Evolutionary conservation across 768 basidiomycete genomes (phyloP).

Genomic region (Antrodiella citrinella): DNA sequence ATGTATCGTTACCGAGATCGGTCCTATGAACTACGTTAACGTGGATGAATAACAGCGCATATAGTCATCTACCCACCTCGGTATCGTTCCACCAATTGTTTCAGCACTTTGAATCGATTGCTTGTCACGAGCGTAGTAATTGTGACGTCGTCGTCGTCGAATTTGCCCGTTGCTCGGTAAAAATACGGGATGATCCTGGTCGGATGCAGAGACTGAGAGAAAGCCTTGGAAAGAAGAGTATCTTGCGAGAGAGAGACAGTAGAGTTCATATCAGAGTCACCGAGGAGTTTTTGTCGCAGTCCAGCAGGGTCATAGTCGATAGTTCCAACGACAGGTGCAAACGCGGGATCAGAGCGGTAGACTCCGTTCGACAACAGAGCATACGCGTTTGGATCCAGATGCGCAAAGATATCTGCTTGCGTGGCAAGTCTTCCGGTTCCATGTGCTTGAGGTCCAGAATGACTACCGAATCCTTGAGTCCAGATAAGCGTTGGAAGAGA

Average conservation of each 20-base stretch:
- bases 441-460: constrained; percentile 5
- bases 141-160: constrained; percentile 65
- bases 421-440: constrained; percentile 7
- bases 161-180: constrained; percentile 53
- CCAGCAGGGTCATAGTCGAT: not conserved
- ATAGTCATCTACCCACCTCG: constrained; percentile 39
- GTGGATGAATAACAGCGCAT: not conserved
- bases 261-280: not conserved
- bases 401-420: constrained; percentile 2
- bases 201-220: constrained; percentile 61
- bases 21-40: constrained; percentile 37
- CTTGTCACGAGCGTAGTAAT: constrained; percentile 80
- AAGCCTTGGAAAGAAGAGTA: constrained; percentile 60
- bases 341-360: not conserved
- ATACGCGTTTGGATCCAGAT: not conserved
- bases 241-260: constrained; percentile 34
- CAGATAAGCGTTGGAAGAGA: constrained; percentile 5
- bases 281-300: constrained; percentile 1
- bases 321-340: not conserved
- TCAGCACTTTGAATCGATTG: constrained; percentile 68
- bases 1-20: constrained; percentile 80
- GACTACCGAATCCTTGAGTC: constrained; percentile 4
- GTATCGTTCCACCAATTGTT: constrained; percentile 67
- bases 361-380: not conserved
- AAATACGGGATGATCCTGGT: constrained; percentile 76